phyloP scores from a whole-genome alignment of 192 early-diverging fungal species.

The Dimargaris cristalligena region DNA sequence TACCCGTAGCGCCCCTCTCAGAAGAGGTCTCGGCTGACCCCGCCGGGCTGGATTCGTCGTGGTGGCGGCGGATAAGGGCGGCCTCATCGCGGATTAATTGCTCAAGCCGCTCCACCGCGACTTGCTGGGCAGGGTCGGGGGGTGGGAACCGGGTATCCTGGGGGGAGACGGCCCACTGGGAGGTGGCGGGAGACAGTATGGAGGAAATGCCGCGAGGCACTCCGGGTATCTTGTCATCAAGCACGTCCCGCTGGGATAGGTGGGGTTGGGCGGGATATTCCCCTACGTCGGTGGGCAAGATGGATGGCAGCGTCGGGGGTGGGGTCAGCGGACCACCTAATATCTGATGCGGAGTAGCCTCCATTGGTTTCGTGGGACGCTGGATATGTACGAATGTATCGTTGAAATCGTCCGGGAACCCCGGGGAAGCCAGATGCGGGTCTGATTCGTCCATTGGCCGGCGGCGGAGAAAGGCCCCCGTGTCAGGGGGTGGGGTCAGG shows the following conservation, averaged over 20 bases:
- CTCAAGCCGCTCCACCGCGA: neutral
- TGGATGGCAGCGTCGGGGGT: neutral
- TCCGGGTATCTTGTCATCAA: neutral
- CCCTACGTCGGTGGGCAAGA: neutral
- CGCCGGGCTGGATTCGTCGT: neutral
- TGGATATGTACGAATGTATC: constrained; percentile 8
- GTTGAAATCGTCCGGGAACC: neutral
- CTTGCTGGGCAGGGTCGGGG: neutral
- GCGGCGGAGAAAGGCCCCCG: neutral
- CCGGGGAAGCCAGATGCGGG: neutral
- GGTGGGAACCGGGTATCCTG: neutral
- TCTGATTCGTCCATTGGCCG: neutral
- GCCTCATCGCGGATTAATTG: neutral
- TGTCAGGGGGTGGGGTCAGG: neutral
- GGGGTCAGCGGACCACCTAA: constrained; percentile 4
- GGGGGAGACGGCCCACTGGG: neutral
- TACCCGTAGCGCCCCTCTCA: neutral
- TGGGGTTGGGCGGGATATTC: neutral
- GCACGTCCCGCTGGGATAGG: neutral
- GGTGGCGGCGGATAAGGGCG: neutral
- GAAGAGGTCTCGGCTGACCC: neutral
- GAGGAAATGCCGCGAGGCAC: neutral
- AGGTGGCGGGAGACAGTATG: neutral
- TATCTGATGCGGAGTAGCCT: neutral
- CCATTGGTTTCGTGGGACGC: neutral